Evolutionary conservation across 441 rosid genomes (phyloP).

Genomic region (Brassica balearica): DNA sequence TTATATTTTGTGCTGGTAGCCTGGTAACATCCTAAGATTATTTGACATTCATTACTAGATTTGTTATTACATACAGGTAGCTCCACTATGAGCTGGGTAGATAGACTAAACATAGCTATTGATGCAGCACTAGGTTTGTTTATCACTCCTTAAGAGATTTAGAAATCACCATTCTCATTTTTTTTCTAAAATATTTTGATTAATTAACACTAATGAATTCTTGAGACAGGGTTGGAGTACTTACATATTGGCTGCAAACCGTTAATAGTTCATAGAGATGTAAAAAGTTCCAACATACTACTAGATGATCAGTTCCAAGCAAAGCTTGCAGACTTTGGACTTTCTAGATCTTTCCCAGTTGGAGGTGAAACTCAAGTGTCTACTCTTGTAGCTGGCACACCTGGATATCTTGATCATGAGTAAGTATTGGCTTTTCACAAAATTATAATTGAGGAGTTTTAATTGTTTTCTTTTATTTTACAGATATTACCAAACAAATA

Average conservation of each 20-base stretch:
- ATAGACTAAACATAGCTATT: constrained; percentile 52
- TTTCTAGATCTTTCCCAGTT: constrained; percentile 49
- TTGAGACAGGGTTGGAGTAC: constrained; percentile 59
- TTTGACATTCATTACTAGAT: not conserved
- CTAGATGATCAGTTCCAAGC: constrained; percentile 54
- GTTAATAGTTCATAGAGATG: constrained; percentile 64
- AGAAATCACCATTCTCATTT: not conserved
- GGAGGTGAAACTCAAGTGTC: constrained; percentile 44
- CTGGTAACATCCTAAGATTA: not conserved
- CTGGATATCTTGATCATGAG: constrained; percentile 57
- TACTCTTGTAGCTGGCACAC: constrained; percentile 50
- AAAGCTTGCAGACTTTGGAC: constrained; percentile 67
- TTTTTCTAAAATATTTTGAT: not conserved
- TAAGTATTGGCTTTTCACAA: constrained; percentile 23
- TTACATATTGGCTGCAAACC: constrained; percentile 66
- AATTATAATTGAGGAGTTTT: too few species aligned
- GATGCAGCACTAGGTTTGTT: constrained; percentile 64
- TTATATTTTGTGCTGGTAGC: not conserved
- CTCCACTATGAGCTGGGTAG: constrained; percentile 50
- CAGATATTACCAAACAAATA: constrained; percentile 39
- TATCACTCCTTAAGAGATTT: not conserved
- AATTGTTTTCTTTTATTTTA: not conserved
- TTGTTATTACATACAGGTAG: constrained; percentile 25
- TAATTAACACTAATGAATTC: not conserved
- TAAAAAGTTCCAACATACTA: constrained; percentile 62